Evolutionary conservation across 441 rosid species (phyloP), one percentile per base, ranked within the genome.

Genomic region (Jatropha multifida): DNA sequence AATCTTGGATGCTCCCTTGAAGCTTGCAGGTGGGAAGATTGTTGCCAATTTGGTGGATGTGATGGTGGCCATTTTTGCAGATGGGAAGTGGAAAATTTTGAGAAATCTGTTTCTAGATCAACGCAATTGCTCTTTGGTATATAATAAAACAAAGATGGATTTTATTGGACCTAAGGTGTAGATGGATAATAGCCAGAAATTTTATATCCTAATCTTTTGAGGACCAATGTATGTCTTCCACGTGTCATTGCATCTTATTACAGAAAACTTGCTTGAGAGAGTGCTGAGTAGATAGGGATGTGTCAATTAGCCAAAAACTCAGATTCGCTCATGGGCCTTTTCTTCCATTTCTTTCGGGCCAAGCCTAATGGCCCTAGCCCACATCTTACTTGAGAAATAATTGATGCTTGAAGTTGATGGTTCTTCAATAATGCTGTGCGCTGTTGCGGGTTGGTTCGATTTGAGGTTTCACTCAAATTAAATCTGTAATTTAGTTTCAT

Each of bases 31-130:
- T 5, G 63, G 52, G 23, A 65, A 64, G 48, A 64, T 38, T 18
- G 70, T 40, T 41, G 76, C 38, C 64, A 74, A 40, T 40, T 64
- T 74, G 76, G 52, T 13, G 42, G 70, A 4, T 38, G 74, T 40
- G n/a, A 71, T 7, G 23, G 74, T 20, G n/a, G 74, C 74, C 74
- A 71, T 71, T 71, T 71, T 32, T 58, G 11, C 37, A n/a, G 49
- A 17, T 69, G 17, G 65, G 42, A 13, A 65, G 15, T n/a, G 51
- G 26, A 68, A 52, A 18, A 26, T 32, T 13, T 17, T 32, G 46
- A 52, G 46, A 32, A 27, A 23, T 44, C 10, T 23, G 49, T 41
- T 5, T 4, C 17, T 17, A n/a, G 42, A 60, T 72, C 46, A 59
- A 59, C 26, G 58, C 26, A 71, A 48, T 23, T 59, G 74, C n/a